These are phyloP conservation scores for Byssochlamys sp. DNA, from an alignment of 2,329 filamentous ascomycete genomes.

Conservation along the genomic window DNA sequence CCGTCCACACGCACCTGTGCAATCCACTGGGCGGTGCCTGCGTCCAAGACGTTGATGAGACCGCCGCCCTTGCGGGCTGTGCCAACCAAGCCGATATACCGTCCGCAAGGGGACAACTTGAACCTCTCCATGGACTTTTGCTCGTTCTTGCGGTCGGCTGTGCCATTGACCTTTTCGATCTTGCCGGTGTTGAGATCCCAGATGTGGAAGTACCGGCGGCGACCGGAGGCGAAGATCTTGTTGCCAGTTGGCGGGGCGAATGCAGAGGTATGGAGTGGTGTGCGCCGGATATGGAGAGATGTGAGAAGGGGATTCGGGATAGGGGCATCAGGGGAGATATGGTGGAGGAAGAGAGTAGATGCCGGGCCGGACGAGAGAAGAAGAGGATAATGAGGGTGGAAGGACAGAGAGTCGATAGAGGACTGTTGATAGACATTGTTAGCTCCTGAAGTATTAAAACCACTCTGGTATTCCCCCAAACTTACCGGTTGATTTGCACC, in stretches of 20 bases:
- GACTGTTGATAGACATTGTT: conserved; percentile 34
- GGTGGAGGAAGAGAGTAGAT: conserved; percentile 78
- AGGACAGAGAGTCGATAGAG: conserved; percentile 70
- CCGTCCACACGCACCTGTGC: conserved; percentile 73
- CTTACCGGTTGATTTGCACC: conserved; percentile 61
- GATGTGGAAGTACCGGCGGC: conserved; percentile 82
- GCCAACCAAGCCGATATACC: conserved; percentile 73
- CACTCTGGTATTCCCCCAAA: conserved; percentile 2
- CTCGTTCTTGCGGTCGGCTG: conserved; percentile 60
- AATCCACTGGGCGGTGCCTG: conserved; percentile 75
- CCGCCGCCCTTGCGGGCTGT: conserved; percentile 77
- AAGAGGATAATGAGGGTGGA: conserved; percentile 81
- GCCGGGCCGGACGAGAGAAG: conserved; percentile 81
- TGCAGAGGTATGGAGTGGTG: conserved; percentile 72
- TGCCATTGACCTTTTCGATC: conserved; percentile 72
- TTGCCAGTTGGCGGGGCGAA: conserved; percentile 66
- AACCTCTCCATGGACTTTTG: conserved; percentile 88
- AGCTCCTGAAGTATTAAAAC: background rate
- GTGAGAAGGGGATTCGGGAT: conserved; percentile 82
- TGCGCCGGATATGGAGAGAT: conserved; percentile 73
- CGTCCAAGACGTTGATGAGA: conserved; percentile 73
- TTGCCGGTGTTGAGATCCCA: conserved; percentile 78
- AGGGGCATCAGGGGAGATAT: conserved; percentile 67
- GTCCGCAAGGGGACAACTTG: conserved; percentile 74
- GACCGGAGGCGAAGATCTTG: conserved; percentile 78